These are phyloP conservation scores for Amanita pallidorosea DNA, from an alignment of 768 basidiomycete species.

Conservation along the genomic window DNA sequence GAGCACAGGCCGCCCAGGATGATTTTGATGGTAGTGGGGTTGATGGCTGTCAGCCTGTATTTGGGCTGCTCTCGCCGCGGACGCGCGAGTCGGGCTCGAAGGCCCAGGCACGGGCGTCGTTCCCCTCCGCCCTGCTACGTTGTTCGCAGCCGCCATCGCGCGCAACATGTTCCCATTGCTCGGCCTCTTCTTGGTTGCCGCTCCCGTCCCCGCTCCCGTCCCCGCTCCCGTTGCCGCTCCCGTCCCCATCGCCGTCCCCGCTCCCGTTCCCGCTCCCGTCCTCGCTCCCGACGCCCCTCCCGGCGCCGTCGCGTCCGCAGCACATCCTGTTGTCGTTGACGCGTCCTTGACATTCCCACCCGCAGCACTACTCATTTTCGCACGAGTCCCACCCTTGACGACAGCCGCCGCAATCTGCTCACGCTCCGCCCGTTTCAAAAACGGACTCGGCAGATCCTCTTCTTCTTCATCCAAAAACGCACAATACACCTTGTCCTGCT, in stretches of 20 bases:
- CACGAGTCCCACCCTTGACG: slow-evolving; percentile 1
- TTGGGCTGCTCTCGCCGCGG: neutral
- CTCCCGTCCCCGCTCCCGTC: slow-evolving; percentile 8
- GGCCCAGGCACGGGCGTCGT: slow-evolving; percentile 2
- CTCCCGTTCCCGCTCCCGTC: neutral
- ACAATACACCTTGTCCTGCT: neutral
- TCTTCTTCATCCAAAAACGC: slow-evolving; percentile 52
- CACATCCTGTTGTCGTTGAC: neutral
- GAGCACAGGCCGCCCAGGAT: neutral
- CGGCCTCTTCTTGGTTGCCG: slow-evolving; percentile 27
- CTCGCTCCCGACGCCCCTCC: neutral
- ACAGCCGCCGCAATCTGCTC: slow-evolving; percentile 9
- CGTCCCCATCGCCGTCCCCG: too few relatives aligned
- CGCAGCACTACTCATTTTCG: neutral
- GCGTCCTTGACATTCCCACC: slow-evolving; percentile 3
- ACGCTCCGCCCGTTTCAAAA: slow-evolving; percentile 49
- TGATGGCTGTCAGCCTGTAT: neutral
- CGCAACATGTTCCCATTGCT: slow-evolving; percentile 46
- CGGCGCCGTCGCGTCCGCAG: neutral
- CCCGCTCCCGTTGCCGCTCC: neutral
- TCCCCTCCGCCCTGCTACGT: slow-evolving; percentile 12
- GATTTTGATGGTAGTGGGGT: neutral
- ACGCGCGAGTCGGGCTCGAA: slow-evolving; percentile 3
- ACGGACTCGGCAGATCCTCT: slow-evolving; percentile 80
- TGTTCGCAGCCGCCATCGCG: slow-evolving; percentile 51